Evolutionary conservation across 2,329 filamentous ascomycete genomes (phyloP), one percentile per base, ranked within the genome.

Genomic region (Scedosporium apiospermum): DNA sequence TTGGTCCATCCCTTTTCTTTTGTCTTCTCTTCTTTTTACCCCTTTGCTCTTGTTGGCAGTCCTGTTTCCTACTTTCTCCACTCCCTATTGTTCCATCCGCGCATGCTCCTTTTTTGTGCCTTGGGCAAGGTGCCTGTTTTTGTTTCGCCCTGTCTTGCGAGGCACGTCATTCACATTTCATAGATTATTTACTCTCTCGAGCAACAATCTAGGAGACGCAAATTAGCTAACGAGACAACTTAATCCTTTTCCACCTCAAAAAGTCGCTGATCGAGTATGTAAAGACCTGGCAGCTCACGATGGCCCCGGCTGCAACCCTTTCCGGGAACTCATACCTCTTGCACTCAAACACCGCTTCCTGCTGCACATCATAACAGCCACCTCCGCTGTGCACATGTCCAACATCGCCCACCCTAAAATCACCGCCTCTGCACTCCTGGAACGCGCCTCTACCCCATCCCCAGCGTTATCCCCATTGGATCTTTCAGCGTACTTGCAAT

Each of bases 261-360:
- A 60, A 81, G 74, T 81, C 74, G 70, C 76, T 69, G 68, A 76
- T 64, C 71, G 79, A 60, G 73, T 86, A 63, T 85, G 82, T 69
- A 77, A 79, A 69, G 82, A 84, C 66, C 76, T 85, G 58, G 78
- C 81, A 46, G 74, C 78, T 62, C 75, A 80, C 66, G 80, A 81
- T 69, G 73, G 73, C 3, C 74, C 75, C 6, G 74, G 73, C 46
- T 72, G 69, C 64, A 82, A 82, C 63, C 80, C 79, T 3, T 81
- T 81, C 61, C 75, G 77, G 61, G 75, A 80, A 65, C 71, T 82
- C 21, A 74, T 81, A 51, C 79, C 79, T 3, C 71, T 81, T 62
- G 79, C 78, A 16, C 72, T 73, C 64, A 71, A 70, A 27, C 75
- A 81, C 63, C 75, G 78, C 21, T 74, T 80, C 65, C 73, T 82